A percentile compares a stretch with the other conserved stretches of the same genome.
These are phyloP conservation scores for Fusarium veterinarium DNA, from an alignment of 2,329 filamentous ascomycete species.

Conservation along the genomic window DNA sequence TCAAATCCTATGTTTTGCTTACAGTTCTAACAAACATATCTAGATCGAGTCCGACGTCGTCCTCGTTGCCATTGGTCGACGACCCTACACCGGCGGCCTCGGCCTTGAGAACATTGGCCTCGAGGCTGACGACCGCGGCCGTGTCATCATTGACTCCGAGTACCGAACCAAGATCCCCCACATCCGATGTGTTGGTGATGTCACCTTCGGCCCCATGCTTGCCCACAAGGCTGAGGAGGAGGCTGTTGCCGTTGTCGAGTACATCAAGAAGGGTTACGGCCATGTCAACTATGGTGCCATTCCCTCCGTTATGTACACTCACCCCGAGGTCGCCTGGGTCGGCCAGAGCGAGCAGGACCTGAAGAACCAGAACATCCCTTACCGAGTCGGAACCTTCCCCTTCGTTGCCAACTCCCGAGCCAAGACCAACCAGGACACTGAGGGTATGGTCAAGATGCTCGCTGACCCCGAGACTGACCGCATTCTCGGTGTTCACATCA, in stretches of 20 bases:
- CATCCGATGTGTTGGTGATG: constrained; percentile 96
- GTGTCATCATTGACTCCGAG: constrained; percentile 96
- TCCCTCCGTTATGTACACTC: constrained; percentile 99
- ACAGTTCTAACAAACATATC: constrained; percentile 36
- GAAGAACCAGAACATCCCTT: constrained; percentile 89
- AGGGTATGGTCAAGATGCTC: constrained; percentile 97
- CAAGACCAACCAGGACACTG: constrained; percentile 97
- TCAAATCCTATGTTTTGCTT: neutral
- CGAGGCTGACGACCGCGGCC: constrained; percentile 91
- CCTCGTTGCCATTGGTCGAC: constrained; percentile 94
- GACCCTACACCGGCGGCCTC: constrained; percentile 92
- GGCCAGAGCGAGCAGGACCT: constrained; percentile 97
- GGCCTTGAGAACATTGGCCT: constrained; percentile 94
- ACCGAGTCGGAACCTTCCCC: constrained; percentile 93
- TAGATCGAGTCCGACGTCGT: constrained; percentile 95
- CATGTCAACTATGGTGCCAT: constrained; percentile 99
- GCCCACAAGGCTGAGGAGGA: constrained; percentile 99
- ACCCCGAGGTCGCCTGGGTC: constrained; percentile 98
- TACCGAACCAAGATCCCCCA: constrained; percentile 98
- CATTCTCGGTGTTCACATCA: constrained; percentile 94
- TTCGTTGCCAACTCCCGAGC: constrained; percentile 98
- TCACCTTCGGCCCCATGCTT: constrained; percentile 98
- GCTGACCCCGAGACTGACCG: constrained; percentile 96
- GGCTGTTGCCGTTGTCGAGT: constrained; percentile 93
- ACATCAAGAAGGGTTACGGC: constrained; percentile 96